These are phyloP conservation scores for Tolypocladium album DNA, from an alignment of 2,329 filamentous ascomycete species.

Conservation along the genomic window DNA sequence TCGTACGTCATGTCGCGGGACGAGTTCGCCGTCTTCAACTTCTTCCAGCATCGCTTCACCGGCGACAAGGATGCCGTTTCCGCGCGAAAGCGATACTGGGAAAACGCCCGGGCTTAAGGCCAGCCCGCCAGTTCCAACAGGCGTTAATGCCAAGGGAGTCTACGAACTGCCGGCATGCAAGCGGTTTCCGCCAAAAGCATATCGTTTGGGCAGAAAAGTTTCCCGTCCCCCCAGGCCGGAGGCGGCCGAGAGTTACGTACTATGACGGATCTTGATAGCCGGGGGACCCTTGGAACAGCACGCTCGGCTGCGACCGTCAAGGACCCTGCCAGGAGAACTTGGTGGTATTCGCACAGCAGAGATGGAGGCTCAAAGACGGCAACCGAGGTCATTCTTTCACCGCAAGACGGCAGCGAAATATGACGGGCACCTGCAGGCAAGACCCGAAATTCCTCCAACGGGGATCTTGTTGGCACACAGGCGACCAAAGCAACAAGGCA, in stretches of 20 bases:
- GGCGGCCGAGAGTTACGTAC: not conserved
- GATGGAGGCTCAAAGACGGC: not conserved
- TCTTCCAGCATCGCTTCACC: conserved; percentile 58
- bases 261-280: not conserved
- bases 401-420: not conserved
- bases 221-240: not conserved
- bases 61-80: conserved; percentile 36
- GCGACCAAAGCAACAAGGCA: not conserved
- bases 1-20: conserved; percentile 65
- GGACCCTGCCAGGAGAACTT: not conserved
- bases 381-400: not conserved
- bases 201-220: not conserved
- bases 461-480: not conserved
- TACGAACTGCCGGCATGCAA: not conserved
- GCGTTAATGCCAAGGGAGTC: not conserved
- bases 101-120: conserved; percentile 27
- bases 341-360: not conserved
- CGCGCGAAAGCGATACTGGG: conserved; percentile 44
- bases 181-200: not conserved
- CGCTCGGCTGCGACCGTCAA: not conserved
- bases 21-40: conserved; percentile 84
- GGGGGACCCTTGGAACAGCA: not conserved
- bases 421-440: not conserved
- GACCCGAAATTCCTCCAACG: not conserved
- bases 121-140: not conserved